Evolutionary conservation across 805 yeast species (phyloP), one percentile per base, ranked within the genome.

Genomic region (Nakazawaea peltata): DNA sequence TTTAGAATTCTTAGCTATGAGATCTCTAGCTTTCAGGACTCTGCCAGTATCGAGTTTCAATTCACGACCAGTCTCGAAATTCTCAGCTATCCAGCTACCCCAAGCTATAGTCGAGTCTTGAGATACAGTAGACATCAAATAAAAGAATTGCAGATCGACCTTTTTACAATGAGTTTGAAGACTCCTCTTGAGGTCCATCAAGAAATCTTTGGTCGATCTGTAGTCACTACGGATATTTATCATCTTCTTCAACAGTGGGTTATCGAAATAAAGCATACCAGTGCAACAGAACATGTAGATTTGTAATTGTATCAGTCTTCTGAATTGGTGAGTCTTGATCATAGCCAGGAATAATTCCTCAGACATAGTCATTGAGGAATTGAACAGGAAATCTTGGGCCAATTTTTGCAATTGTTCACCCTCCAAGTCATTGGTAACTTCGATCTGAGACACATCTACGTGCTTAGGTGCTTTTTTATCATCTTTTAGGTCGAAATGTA

Each of bases 141-240:
- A 30, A 22, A 25, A 33, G 15, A 37, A 37, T 10, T 24, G 33
- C 19, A 24, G 28, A 19, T 37, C 41, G 4, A 19, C 6, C 2
- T 26, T 17, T 29, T 30, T 37, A 14, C 29, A 37, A 26, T 37
- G 41, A 4, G 3, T 10, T 19, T 33, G 34, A 11, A 37, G 26
- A 2, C 10, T n/a, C 17, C 26, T 37, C 16, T 30, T 28, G 11
- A 33, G n/a, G 4, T 24, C 17, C n/a, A 24, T 5, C 15, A 32
- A 32, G 28, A 37, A 28, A 5, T 28, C 40, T 19, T 22, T 36
- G 19, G 34, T 36, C 23, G 17, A 14, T 21, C 31, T 30, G 12
- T 22, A 12, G 4, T 36, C 39, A 4, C 28, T 10, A 5, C 33
- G n/a, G 17, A 34, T 17, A 9, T 14, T 24, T 12, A 30, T 9